These are phyloP conservation scores for Cladorrhinum sp. DNA, from an alignment of 2,329 filamentous ascomycete genomes.

Conservation along the genomic window DNA sequence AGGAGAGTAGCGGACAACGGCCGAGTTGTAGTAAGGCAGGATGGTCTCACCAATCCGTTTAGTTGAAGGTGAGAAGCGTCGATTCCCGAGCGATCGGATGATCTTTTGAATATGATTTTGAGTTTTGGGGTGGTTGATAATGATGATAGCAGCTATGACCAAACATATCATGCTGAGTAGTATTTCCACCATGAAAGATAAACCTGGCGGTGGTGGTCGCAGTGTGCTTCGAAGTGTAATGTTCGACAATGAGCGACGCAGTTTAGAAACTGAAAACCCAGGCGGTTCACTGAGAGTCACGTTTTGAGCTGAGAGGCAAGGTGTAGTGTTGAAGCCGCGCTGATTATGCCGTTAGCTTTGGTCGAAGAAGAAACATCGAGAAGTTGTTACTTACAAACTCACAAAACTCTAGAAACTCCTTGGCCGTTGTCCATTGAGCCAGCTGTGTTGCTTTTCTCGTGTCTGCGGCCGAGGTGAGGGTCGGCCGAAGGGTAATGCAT, in stretches of 20 bases:
- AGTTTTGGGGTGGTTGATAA: not conserved
- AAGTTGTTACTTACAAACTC: constrained; percentile 14
- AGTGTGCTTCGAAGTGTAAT: not conserved
- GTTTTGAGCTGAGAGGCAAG: constrained; percentile 3
- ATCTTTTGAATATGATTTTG: too few relatives aligned
- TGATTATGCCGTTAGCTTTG: not conserved
- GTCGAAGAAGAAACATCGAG: not conserved
- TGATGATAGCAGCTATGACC: not conserved
- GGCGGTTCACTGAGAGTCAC: constrained; percentile 4
- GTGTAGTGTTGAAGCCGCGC: not conserved
- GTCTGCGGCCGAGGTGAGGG: constrained; percentile 9
- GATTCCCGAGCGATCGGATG: not conserved
- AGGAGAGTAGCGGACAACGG: not conserved
- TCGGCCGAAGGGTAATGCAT: constrained; percentile 6
- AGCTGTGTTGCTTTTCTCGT: constrained; percentile 7
- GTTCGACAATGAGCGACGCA: not conserved
- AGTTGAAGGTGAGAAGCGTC: not conserved
- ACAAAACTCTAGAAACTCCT: constrained; percentile 17
- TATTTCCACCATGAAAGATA: too few relatives aligned
- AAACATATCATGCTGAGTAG: not conserved
- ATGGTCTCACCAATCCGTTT: not conserved
- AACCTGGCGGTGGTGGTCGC: too few relatives aligned
- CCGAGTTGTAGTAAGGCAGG: not conserved
- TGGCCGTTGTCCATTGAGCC: constrained; percentile 16
- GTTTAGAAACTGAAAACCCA: constrained; percentile 1